Evolutionary conservation across 129 eudicot species (phyloP).

Genomic region (Erigeron canadensis): DNA sequence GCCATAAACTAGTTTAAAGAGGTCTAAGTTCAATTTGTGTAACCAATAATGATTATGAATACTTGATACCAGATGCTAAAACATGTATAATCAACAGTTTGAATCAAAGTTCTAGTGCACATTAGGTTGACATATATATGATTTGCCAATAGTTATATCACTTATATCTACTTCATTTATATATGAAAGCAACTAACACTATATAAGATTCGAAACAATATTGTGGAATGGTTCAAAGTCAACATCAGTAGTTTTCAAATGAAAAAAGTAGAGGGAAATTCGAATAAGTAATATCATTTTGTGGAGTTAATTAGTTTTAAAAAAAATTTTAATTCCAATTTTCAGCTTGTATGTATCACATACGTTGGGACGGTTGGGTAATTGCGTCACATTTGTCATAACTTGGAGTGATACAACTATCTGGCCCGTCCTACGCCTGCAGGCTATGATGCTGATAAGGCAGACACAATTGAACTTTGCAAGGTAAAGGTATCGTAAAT

Average conservation of each 20-base stretch:
- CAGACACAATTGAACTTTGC: too few relatives aligned
- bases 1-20: not conserved
- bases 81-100: slow-evolving; percentile 15
- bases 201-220: slow-evolving; percentile 15
- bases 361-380: too few relatives aligned
- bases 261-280: slow-evolving; percentile 14
- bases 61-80: not conserved
- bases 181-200: slow-evolving; percentile 22
- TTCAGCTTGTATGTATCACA: too few relatives aligned
- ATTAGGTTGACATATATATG: slow-evolving; percentile 14
- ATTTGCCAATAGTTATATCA: too few relatives aligned
- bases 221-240: slow-evolving; percentile 20
- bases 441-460: too few relatives aligned
- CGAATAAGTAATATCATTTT: too few relatives aligned
- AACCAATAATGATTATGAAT: slow-evolving; percentile 1
- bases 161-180: not conserved
- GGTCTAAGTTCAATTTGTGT: slow-evolving; percentile 3
- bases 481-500: too few relatives aligned
- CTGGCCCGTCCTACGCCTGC: too few relatives aligned
- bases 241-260: slow-evolving; percentile 18
- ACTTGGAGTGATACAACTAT: too few relatives aligned
- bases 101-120: slow-evolving; percentile 18
- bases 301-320: too few relatives aligned
- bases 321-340: too few relatives aligned
- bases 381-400: too few relatives aligned